Evolutionary conservation across 2,329 filamentous ascomycete genomes (phyloP), one percentile per base, ranked within the genome.

Genomic region (Scedosporium apiospermum): DNA sequence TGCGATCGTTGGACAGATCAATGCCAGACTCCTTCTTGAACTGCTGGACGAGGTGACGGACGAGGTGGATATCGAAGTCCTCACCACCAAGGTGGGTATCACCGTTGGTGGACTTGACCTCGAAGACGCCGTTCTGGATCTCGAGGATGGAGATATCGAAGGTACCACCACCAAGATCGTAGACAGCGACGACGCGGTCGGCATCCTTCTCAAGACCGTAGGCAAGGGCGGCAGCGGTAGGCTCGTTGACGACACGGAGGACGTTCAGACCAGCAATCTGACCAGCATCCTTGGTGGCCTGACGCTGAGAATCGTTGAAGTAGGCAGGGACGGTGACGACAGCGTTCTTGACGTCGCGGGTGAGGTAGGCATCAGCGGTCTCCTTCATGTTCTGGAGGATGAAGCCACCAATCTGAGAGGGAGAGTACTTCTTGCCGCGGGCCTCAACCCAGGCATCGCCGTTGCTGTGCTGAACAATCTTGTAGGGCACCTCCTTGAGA

Each of bases 351-450:
- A 96, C 80, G 65, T 86, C 86, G 83, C 92, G 96, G 79, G 89
- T 87, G 68, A 96, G 86, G 81, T 96, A 96, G 66, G 89, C 83
- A 82, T 97, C 93, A 68, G 93, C 93, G 61, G 93, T 98, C 84
- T 97, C 93, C 87, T 96, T 97, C 93, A 97, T 97, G 87, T 98
- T 97, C 78, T 92, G 88, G 71, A 98, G 86, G 68, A 97, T 84
- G 78, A 97, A 96, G 73, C 93, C 93, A 85, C 93, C 93, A 67
- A 98, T 91, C 79, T 98, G 93, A n/a, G 93, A 96, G 63, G 93
- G 93, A 68, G 93, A 97, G 84, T 97, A 97, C 78, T 93, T 96
- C 79, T 97, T 87, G 74, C 88, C 92, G 70, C 92, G 91, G 70
- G 93, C 90, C 78, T 93, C 87, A 67, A 98, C 89, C 93, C 93